phyloP scores from a whole-genome alignment of 192 early-diverging fungal genomes.

The Entophlyctis helioformis region DNA sequence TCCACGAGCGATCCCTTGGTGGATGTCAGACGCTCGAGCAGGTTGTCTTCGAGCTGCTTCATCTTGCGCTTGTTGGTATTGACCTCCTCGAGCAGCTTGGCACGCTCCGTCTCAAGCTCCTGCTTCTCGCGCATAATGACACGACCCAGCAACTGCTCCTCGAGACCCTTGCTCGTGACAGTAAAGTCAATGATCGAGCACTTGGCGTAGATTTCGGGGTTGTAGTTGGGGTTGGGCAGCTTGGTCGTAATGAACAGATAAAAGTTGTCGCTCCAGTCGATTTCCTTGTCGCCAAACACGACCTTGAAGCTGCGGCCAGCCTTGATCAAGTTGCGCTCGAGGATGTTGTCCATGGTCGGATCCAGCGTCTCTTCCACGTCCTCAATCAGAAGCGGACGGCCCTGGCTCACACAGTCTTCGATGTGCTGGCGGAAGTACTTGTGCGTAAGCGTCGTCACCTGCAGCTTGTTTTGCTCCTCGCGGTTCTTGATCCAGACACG shows the following conservation, averaged over 20 bases:
- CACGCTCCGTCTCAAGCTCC: slow-evolving; percentile 51
- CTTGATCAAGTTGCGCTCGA: slow-evolving; percentile 52
- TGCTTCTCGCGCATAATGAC: slow-evolving; percentile 58
- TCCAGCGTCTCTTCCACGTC: slow-evolving; percentile 52
- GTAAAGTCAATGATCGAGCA: slow-evolving; percentile 56
- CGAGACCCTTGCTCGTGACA: slow-evolving; percentile 46
- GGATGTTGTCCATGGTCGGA: slow-evolving; percentile 53
- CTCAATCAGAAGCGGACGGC: slow-evolving; percentile 50
- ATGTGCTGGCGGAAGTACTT: slow-evolving; percentile 56
- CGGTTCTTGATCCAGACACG: slow-evolving; percentile 54
- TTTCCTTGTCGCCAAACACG: slow-evolving; percentile 52
- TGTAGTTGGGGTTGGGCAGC: slow-evolving; percentile 52
- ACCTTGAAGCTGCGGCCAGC: slow-evolving; percentile 46
- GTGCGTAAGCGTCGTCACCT: slow-evolving; percentile 35
- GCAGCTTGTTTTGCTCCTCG: slow-evolving; percentile 52
- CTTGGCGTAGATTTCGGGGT: slow-evolving; percentile 55
- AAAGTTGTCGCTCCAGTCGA: slow-evolving; percentile 47
- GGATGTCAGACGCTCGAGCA: slow-evolving; percentile 49
- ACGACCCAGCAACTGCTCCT: slow-evolving; percentile 52
- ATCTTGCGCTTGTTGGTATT: slow-evolving; percentile 56
- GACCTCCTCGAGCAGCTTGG: slow-evolving; percentile 53
- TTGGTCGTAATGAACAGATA: slow-evolving; percentile 53
- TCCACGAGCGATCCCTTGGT: slow-evolving; percentile 53
- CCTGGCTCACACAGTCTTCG: slow-evolving; percentile 46
- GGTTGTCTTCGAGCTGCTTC: slow-evolving; percentile 59